Evolutionary conservation across 768 basidiomycete species (phyloP).

Genomic region (Lyophyllum semitale): DNA sequence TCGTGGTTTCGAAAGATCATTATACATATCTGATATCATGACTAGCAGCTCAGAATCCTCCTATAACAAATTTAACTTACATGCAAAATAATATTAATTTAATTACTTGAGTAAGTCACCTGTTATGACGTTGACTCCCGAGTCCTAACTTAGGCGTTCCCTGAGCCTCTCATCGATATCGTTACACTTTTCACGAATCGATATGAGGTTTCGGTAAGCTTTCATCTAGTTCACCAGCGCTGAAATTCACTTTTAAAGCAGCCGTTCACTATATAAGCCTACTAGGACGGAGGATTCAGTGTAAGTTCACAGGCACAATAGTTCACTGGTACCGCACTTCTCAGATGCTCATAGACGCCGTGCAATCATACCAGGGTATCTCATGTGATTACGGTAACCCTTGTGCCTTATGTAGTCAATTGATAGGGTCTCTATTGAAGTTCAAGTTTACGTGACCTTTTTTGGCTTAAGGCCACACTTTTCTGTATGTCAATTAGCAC

Average conservation of each 20-base stretch:
- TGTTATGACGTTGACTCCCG: too few relatives aligned
- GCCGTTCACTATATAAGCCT: not conserved
- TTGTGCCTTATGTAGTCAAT: too few relatives aligned
- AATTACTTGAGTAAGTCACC: too few relatives aligned
- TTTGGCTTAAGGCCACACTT: constrained; percentile 11
- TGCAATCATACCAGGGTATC: constrained; percentile 13
- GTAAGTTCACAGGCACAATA: constrained; percentile 3
- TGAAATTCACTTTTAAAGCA: not conserved
- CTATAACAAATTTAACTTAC: too few relatives aligned
- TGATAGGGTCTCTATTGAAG: not conserved
- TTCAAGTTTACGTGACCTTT: constrained; percentile 16
- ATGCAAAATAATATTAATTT: too few relatives aligned
- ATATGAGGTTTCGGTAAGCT: constrained; percentile 10
- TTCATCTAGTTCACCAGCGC: not conserved
- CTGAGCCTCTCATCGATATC: too few relatives aligned
- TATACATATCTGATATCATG: too few relatives aligned
- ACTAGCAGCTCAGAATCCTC: too few relatives aligned
- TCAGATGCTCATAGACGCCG: constrained; percentile 13
- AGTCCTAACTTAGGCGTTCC: too few relatives aligned
- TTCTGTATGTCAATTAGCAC: constrained; percentile 11
- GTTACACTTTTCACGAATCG: not conserved
- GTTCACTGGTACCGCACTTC: not conserved
- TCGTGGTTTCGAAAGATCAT: too few relatives aligned
- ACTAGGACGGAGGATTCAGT: constrained; percentile 12
- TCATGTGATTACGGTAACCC: not conserved